A percentile compares a stretch with the other conserved stretches of the same genome.
phyloP scores from a whole-genome alignment of 192 early-diverging fungal species.

The Umbelopsis isabellina region DNA sequence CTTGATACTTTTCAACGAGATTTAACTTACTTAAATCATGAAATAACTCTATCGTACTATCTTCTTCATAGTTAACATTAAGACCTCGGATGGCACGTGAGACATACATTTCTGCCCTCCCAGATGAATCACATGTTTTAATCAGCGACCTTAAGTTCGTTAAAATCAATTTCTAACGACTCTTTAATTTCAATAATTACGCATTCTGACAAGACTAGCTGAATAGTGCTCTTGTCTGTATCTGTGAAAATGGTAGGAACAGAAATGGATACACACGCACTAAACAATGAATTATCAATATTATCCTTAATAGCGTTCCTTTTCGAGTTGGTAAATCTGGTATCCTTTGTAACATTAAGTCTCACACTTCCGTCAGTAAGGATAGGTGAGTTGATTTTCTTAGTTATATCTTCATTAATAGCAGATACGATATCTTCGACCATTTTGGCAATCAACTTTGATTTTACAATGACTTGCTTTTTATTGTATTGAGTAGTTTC shows the following conservation, averaged over 20 bases:
- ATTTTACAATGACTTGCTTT: neutral
- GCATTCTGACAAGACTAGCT: neutral
- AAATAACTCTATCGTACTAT: neutral
- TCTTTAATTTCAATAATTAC: conserved; percentile 8
- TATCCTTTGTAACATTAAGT: neutral
- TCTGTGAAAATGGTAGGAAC: conserved; percentile 1
- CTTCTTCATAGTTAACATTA: neutral
- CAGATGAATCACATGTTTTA: conserved; percentile 1
- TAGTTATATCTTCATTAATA: neutral
- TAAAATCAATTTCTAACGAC: conserved; percentile 6
- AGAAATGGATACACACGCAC: neutral
- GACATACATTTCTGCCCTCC: neutral
- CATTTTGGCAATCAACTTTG: neutral
- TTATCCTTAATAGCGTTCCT: neutral
- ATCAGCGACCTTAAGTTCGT: conserved; percentile 5
- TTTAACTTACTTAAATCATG: neutral
- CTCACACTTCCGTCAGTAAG: neutral
- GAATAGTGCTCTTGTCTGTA: neutral
- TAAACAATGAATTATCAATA: conserved; percentile 7
- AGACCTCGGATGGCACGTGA: neutral
- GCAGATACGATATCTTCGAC: neutral
- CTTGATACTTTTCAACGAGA: neutral
- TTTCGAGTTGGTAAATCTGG: neutral
- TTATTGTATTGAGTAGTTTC: neutral
- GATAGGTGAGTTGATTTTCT: neutral